Evolutionary conservation across 768 basidiomycete species (phyloP).

Genomic region (Tremella fuciformis): DNA sequence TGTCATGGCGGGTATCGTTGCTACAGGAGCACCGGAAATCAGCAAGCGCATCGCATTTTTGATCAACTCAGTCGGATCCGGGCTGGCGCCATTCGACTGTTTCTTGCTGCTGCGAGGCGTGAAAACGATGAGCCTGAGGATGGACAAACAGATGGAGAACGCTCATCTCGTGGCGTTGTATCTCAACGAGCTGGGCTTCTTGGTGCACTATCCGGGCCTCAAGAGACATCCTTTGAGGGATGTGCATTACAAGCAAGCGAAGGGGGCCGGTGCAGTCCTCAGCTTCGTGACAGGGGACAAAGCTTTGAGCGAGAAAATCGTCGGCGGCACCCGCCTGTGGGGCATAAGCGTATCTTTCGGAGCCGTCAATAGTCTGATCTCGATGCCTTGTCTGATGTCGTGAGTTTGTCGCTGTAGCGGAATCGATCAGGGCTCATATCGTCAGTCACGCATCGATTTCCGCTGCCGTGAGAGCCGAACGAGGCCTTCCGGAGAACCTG

Average conservation of each 20-base stretch:
- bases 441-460: conserved; percentile 94
- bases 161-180: conserved; percentile 81
- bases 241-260: conserved; percentile 84
- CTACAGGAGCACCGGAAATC: conserved; percentile 84
- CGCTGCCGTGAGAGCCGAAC: conserved; percentile 86
- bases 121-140: conserved; percentile 92
- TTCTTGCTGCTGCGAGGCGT: conserved; percentile 93
- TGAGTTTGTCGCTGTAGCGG: conserved; percentile 57
- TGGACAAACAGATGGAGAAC: conserved; percentile 87
- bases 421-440: background rate
- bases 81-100: conserved; percentile 88
- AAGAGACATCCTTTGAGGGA: conserved; percentile 74
- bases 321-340: conserved; percentile 89
- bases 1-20: conserved; percentile 95
- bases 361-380: conserved; percentile 94
- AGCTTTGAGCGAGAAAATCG: conserved; percentile 82
- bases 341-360: conserved; percentile 98
- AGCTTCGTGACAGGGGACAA: conserved; percentile 93
- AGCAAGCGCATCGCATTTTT: conserved; percentile 86
- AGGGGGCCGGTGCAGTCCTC: conserved; percentile 87
- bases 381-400: conserved; percentile 99
- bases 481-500: conserved; percentile 96
- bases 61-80: conserved; percentile 92
- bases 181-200: conserved; percentile 78
- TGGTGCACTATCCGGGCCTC: conserved; percentile 88